Conservation (phyloP, 1,284 basidiomycete species). For the Sanghuangporus weigelae region DNA sequence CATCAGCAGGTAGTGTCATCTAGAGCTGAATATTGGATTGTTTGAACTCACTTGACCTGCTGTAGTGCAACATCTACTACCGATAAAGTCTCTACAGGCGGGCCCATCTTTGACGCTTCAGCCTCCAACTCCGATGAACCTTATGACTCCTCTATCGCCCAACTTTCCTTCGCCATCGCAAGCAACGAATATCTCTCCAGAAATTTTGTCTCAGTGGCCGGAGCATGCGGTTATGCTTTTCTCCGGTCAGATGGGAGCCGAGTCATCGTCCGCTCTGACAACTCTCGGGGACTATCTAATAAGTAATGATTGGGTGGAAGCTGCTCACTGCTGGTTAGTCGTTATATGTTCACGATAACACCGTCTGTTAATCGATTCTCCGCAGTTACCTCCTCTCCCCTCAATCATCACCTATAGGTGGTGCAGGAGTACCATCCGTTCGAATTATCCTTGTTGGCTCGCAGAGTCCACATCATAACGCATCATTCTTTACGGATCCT, state of each 20-base stretch:
- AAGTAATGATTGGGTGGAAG: slow-evolving; percentile 71
- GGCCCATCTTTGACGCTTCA: slow-evolving; percentile 33
- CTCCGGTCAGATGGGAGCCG: slow-evolving; percentile 62
- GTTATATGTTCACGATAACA: slow-evolving; percentile 5
- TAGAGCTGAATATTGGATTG: slow-evolving; percentile 1
- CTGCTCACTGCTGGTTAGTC: slow-evolving; percentile 85
- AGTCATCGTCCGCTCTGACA: slow-evolving; percentile 72
- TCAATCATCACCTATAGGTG: slow-evolving; percentile 72
- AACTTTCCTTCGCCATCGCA: slow-evolving; percentile 46
- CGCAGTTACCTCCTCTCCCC: slow-evolving; percentile 85
- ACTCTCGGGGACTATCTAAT: slow-evolving; percentile 83
- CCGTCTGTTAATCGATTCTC: slow-evolving; percentile 13
- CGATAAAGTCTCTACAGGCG: slow-evolving; percentile 48
- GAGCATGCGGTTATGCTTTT: slow-evolving; percentile 85
- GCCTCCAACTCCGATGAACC: slow-evolving; percentile 30
- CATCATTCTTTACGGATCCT: slow-evolving; percentile 60
- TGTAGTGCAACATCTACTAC: slow-evolving; percentile 73
- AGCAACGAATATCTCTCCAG: slow-evolving; percentile 43
- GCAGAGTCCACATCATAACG: slow-evolving; percentile 46
- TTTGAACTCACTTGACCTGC: slow-evolving; percentile 9
- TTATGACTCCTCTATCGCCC: slow-evolving; percentile 59
- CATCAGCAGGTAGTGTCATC: slow-evolving; percentile 55
- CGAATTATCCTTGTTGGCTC: slow-evolving; percentile 67
- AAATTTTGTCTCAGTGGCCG: slow-evolving; percentile 73
- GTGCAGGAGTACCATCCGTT: slow-evolving; percentile 53